Percentiles rank a stretch among this genome's conserved stretches.
Evolutionary conservation across 2,329 filamentous ascomycete species (phyloP).

Genomic region (Endocalyx cinctus): DNA sequence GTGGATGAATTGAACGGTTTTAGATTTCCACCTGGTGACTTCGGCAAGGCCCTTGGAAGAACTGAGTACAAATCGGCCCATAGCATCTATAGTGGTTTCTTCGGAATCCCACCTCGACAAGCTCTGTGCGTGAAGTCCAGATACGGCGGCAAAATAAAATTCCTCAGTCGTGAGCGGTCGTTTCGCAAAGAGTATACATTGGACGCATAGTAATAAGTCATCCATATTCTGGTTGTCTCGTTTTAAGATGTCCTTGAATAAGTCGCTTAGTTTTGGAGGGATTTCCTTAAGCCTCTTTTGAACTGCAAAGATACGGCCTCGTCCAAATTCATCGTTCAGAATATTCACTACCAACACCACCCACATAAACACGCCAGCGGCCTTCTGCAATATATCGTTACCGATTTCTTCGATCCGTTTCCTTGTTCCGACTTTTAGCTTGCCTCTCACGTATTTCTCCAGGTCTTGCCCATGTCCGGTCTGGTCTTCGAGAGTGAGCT

Average conservation of each 20-base stretch:
- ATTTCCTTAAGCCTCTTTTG: constrained; percentile 31
- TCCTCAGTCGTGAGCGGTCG: constrained; percentile 30
- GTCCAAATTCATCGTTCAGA: constrained; percentile 36
- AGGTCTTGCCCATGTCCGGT: constrained; percentile 28
- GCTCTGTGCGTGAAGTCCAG: constrained; percentile 13
- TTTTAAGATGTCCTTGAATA: constrained; percentile 38
- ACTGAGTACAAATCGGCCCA: constrained; percentile 31
- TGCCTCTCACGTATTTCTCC: constrained; percentile 25
- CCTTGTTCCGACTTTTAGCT: constrained; percentile 22
- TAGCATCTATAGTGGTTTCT: constrained; percentile 5
- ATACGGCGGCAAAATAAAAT: constrained; percentile 32
- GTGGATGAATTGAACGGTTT: constrained; percentile 48
- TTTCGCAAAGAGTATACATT: constrained; percentile 36
- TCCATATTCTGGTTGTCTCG: constrained; percentile 29
- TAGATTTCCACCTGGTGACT: constrained; percentile 24
- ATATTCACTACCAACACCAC: constrained; percentile 39
- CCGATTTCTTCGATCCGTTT: constrained; percentile 20
- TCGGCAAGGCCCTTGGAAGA: constrained; percentile 49
- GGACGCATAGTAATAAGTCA: constrained; percentile 29
- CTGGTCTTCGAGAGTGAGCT: constrained; percentile 30
- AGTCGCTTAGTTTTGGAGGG: constrained; percentile 29
- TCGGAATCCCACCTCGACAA: constrained; percentile 23
- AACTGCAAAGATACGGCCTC: constrained; percentile 27
- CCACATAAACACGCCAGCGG: constrained; percentile 42
- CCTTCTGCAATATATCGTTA: constrained; percentile 28